Percentiles rank a stretch among this genome's conserved stretches.
phyloP scores from a whole-genome alignment of 306 rosid genomes.

The barrel medic (Medicago truncatula) region MtrunA17r5.0-ANR NC_053045.1:56724001-56724500 shows the following conservation, averaged over 20 bases:
- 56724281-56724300: conserved; percentile 46
- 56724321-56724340: conserved; percentile 32
- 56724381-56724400: conserved; percentile 90
- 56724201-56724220: conserved; percentile 31
- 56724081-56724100: conserved; percentile 7
- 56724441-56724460: conserved; percentile 96
- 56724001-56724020: not conserved
- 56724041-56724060: conserved; percentile 32
- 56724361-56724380: conserved; percentile 87
- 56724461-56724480: conserved; percentile 43
- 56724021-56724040: conserved; percentile 41
- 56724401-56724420: conserved; percentile 93
- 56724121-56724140: conserved; percentile 37
- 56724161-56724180: conserved; percentile 26
- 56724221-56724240: not conserved
- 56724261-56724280: conserved; percentile 42
- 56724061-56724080: conserved; percentile 34
- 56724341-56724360: conserved; percentile 57
- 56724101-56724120: conserved; percentile 31
- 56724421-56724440: conserved; percentile 77
- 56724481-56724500: conserved; percentile 36
- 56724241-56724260: conserved; percentile 3
- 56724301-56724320: conserved; percentile 44
- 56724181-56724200: conserved; percentile 6
- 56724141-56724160: conserved; percentile 35